Evolutionary conservation across 208 protist genomes (phyloP).

Genomic region (Porcisia deanei): DNA sequence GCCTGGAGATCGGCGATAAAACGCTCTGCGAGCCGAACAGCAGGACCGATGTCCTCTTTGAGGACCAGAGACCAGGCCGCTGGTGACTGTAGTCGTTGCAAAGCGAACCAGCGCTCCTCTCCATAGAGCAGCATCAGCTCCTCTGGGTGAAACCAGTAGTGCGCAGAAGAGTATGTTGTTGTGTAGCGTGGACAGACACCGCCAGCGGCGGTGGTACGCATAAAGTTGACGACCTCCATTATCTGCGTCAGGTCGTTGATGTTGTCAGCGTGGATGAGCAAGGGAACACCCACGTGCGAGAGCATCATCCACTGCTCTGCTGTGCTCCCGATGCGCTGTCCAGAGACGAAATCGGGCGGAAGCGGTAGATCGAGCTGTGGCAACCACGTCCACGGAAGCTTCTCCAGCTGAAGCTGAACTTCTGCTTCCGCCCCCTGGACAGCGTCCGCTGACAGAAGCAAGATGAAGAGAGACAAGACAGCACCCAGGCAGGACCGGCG

Average conservation of each 20-base stretch:
- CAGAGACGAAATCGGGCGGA: slow-evolving; percentile 10
- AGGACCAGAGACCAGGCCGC: slow-evolving; percentile 25
- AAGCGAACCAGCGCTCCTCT: slow-evolving; percentile 17
- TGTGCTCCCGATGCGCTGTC: slow-evolving; percentile 2
- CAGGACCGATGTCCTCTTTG: slow-evolving; percentile 11
- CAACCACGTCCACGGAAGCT: slow-evolving; percentile 18
- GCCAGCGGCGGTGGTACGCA: slow-evolving; percentile 12
- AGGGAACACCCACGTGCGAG: slow-evolving; percentile 31
- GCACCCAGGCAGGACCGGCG: not conserved
- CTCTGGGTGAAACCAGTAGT: slow-evolving; percentile 31
- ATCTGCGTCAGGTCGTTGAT: slow-evolving; percentile 20
- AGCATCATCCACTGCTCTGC: slow-evolving; percentile 34
- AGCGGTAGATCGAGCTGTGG: slow-evolving; percentile 19
- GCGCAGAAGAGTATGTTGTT: slow-evolving; percentile 12
- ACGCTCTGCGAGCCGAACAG: slow-evolving; percentile 22
- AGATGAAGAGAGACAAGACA: not conserved
- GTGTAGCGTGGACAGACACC: slow-evolving; percentile 25
- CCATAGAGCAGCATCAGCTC: slow-evolving; percentile 39
- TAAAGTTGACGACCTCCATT: slow-evolving; percentile 21
- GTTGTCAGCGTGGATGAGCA: slow-evolving; percentile 13
- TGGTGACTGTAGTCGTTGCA: slow-evolving; percentile 30
- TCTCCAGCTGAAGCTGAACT: not conserved
- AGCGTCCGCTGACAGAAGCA: not conserved
- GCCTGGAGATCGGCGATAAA: slow-evolving; percentile 23
- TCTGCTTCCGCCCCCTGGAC: not conserved